Conservation (phyloP, 306 rosid species). For the Spatholobus suberectus region DNA sequence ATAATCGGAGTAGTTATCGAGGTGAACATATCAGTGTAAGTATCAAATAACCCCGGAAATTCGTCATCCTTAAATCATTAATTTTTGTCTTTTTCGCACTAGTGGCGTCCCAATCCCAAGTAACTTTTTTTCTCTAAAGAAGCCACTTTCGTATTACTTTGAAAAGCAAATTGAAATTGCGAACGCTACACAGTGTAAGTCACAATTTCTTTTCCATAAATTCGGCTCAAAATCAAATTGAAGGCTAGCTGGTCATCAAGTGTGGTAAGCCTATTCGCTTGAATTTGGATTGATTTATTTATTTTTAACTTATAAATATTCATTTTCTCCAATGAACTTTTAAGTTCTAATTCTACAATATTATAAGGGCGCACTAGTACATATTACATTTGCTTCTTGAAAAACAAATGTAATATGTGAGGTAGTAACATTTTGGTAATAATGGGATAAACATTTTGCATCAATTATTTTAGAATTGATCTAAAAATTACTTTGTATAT, state of each 20-base stretch:
- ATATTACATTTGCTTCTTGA: no score
- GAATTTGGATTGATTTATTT: no score
- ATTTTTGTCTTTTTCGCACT: not conserved
- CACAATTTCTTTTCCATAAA: not conserved
- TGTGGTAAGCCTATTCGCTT: not conserved
- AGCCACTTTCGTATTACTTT: not conserved
- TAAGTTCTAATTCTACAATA: no score
- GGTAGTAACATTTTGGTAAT: no score
- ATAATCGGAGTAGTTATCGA: not conserved
- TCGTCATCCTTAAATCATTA: not conserved
- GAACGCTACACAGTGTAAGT: not conserved
- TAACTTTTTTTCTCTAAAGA: not conserved
- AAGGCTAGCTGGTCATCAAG: not conserved
- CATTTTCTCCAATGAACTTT: no score
- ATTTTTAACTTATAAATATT: no score
- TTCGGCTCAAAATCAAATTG: not conserved
- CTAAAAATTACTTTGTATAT: no score
- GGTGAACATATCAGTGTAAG: not conserved
- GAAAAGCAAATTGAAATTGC: not conserved
- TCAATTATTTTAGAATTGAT: no score
- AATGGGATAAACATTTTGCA: no score
- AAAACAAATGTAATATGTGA: no score
- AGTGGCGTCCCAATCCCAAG: not conserved
- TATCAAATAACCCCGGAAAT: not conserved
- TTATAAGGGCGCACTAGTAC: no score